These are phyloP conservation scores for Cladobotryum mycophilum DNA, from an alignment of 2,329 filamentous ascomycete genomes.

Conservation along the genomic window DNA sequence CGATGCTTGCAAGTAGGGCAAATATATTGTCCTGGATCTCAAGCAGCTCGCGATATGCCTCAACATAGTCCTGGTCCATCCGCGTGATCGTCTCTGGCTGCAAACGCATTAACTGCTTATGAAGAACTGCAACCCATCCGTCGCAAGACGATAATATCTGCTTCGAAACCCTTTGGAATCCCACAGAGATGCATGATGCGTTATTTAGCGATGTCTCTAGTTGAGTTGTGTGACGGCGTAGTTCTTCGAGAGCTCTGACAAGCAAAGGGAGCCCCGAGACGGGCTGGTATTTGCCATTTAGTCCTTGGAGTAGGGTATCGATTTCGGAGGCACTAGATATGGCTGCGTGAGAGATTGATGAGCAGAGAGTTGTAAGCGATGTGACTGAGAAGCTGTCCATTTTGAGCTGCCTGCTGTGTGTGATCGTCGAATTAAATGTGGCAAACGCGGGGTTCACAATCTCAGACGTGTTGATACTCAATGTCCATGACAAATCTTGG, in stretches of 20 bases:
- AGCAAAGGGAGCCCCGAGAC: slow-evolving; percentile 18
- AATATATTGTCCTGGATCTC: slow-evolving; percentile 13
- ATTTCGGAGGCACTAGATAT: slow-evolving; percentile 25
- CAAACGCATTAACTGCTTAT: slow-evolving; percentile 30
- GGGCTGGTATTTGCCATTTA: slow-evolving; percentile 11
- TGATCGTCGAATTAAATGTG: neutral
- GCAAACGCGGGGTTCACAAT: no score
- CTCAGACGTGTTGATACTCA: no score
- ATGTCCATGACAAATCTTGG: no score
- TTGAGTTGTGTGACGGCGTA: slow-evolving; percentile 19
- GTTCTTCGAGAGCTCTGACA: slow-evolving; percentile 19
- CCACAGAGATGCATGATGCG: slow-evolving; percentile 22
- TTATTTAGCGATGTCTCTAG: slow-evolving; percentile 20
- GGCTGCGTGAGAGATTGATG: slow-evolving; percentile 25
- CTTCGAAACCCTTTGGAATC: slow-evolving; percentile 23
- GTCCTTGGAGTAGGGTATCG: slow-evolving; percentile 18
- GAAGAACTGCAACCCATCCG: slow-evolving; percentile 21
- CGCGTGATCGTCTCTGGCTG: slow-evolving; percentile 18
- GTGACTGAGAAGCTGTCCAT: slow-evolving; percentile 32
- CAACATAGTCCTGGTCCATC: slow-evolving; percentile 22
- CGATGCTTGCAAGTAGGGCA: slow-evolving; percentile 16
- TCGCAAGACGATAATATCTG: slow-evolving; percentile 25
- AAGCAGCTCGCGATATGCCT: slow-evolving; percentile 18
- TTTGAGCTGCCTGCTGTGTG: neutral
- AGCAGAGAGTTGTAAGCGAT: slow-evolving; percentile 26